These are phyloP conservation scores for Echinochloa phyllopogon DNA, from an alignment of 176 grass and related monocot genomes.

Conservation along the genomic window DNA sequence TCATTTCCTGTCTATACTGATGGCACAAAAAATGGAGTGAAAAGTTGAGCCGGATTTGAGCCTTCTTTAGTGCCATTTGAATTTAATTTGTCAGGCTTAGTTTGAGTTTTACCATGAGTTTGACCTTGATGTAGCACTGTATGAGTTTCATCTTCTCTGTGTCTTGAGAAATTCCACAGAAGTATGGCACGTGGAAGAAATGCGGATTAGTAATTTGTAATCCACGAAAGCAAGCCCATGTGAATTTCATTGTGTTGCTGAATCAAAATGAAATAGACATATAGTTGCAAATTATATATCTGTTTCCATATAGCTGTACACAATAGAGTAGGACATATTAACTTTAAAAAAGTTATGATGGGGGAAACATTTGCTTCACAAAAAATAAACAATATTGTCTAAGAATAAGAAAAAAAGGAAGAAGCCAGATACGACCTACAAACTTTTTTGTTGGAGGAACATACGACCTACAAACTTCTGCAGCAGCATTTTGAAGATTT, in stretches of 20 bases:
- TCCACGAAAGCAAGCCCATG: neutral
- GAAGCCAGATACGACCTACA: neutral
- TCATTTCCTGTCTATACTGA: neutral
- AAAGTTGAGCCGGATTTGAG: neutral
- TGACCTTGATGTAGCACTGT: neutral
- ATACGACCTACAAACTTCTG: neutral
- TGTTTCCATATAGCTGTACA: neutral
- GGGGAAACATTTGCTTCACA: neutral
- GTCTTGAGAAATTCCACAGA: slow-evolving; percentile 1
- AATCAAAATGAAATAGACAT: neutral
- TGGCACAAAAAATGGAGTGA: neutral
- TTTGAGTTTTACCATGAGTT: neutral
- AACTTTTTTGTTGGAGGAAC: neutral
- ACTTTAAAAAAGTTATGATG: slow-evolving; percentile 3
- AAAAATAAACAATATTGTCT: neutral
- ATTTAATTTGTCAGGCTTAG: neutral
- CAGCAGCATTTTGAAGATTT: neutral
- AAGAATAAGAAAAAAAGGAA: neutral
- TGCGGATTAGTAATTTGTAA: neutral
- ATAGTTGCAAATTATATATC: neutral
- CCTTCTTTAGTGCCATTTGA: neutral
- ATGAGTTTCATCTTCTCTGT: neutral
- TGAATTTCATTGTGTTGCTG: neutral
- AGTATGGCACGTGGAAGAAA: neutral
- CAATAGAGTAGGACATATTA: neutral